Percentiles rank a stretch among this genome's conserved stretches.
phyloP scores from a whole-genome alignment of 176 grass and related monocot genomes.

The Leersia perrieri region DNA sequence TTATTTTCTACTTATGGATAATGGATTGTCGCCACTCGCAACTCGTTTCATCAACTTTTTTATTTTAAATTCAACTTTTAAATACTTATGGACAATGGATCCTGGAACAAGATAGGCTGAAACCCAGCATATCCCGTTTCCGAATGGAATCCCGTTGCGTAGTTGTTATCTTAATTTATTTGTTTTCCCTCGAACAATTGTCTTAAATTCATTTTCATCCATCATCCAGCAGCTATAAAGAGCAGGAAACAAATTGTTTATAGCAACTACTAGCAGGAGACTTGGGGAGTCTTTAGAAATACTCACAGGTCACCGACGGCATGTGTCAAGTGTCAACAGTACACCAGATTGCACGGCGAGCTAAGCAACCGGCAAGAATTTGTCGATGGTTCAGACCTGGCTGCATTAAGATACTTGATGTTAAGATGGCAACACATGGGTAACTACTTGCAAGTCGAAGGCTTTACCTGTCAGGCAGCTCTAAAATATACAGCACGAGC shows the following conservation, averaged over 20 bases:
- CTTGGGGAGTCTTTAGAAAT: not conserved
- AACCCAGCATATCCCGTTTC: too few species aligned
- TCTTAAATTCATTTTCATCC: too few species aligned
- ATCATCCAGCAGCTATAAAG: too few species aligned
- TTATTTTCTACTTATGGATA: too few species aligned
- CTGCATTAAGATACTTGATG: not conserved
- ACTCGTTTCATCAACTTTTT: too few species aligned
- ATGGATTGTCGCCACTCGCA: too few species aligned
- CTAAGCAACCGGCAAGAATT: not conserved
- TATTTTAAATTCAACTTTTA: too few species aligned
- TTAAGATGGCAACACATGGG: not conserved
- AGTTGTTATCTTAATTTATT: too few species aligned
- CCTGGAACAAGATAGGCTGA: too few species aligned
- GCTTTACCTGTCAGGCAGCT: not conserved
- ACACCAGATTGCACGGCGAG: not conserved
- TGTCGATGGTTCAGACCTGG: not conserved
- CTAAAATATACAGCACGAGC: slow-evolving; percentile 22
- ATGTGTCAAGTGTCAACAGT: not conserved
- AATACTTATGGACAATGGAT: too few species aligned
- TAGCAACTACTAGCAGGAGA: not conserved
- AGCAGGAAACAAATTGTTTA: not conserved
- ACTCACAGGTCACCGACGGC: not conserved
- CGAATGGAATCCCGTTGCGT: too few species aligned
- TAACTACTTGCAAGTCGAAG: not conserved
- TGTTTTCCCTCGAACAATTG: too few species aligned